Conservation (phyloP, 768 basidiomycete genomes). For the Megacollybia marginata region DNA sequence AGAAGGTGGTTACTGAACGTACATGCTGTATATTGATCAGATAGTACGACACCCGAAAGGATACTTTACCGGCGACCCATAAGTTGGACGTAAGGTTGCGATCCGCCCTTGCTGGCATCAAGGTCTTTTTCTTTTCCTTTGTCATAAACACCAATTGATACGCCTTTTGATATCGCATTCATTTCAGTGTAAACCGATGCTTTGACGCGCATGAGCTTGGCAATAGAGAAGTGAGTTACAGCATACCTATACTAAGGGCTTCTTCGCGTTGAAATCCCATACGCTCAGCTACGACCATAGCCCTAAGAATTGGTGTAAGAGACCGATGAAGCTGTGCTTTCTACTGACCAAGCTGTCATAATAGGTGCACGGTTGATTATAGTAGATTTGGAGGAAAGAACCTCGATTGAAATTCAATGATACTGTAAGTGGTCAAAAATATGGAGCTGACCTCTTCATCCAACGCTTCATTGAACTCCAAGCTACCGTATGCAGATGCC, state of each 20-base stretch:
- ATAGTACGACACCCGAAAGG: too few species aligned
- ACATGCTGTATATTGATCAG: too few species aligned
- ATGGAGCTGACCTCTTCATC: slow-evolving; percentile 54
- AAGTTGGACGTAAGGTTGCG: slow-evolving; percentile 81
- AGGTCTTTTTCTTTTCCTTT: slow-evolving; percentile 43
- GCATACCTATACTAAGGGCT: slow-evolving; percentile 81
- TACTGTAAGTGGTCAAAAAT: not conserved
- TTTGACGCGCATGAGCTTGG: slow-evolving; percentile 17
- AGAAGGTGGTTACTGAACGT: too few species aligned
- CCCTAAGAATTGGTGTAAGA: slow-evolving; percentile 23
- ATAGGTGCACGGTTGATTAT: slow-evolving; percentile 89
- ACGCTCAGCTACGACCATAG: slow-evolving; percentile 75
- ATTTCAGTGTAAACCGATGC: slow-evolving; percentile 92
- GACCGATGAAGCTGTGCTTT: too few species aligned
- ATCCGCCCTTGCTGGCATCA: slow-evolving; percentile 47
- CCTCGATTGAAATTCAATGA: slow-evolving; percentile 27
- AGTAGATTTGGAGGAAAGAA: slow-evolving; percentile 49
- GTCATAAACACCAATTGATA: slow-evolving; percentile 73
- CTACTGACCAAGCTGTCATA: slow-evolving; percentile 69
- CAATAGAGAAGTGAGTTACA: not conserved
- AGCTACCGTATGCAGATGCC: slow-evolving; percentile 39
- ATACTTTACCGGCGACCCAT: slow-evolving; percentile 61
- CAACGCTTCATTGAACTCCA: slow-evolving; percentile 67
- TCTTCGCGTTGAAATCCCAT: slow-evolving; percentile 86
- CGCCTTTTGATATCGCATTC: slow-evolving; percentile 81